phyloP scores from a whole-genome alignment of 345 rosid species.

The Gossypium arboreum region DNA sequence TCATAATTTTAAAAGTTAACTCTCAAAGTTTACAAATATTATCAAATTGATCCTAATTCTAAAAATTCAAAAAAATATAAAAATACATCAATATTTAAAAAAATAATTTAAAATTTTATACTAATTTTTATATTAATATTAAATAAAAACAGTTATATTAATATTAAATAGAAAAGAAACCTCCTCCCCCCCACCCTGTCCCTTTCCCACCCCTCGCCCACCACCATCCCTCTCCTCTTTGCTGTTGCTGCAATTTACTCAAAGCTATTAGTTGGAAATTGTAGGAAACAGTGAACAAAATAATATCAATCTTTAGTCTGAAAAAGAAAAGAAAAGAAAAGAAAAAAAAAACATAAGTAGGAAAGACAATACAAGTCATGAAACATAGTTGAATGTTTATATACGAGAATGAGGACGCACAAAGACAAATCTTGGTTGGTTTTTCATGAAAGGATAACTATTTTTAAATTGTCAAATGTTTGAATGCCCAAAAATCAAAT shows the following conservation, averaged over 20 bases:
- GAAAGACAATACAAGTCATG: not conserved
- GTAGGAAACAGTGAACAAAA: slow-evolving; percentile 37
- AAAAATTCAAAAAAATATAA: too few relatives aligned
- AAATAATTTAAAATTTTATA: too few relatives aligned
- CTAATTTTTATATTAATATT: too few relatives aligned
- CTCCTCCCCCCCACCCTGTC: too few relatives aligned
- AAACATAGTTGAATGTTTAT: not conserved
- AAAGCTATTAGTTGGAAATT: slow-evolving; percentile 69
- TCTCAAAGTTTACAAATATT: too few relatives aligned
- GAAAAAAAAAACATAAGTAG: not conserved
- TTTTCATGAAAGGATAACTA: not conserved
- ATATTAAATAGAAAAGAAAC: too few relatives aligned
- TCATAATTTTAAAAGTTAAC: too few relatives aligned
- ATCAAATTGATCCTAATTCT: too few relatives aligned
- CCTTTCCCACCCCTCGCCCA: too few relatives aligned
- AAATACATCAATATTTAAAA: too few relatives aligned
- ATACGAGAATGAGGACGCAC: not conserved
- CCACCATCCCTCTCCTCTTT: too few relatives aligned
- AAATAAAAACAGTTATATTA: too few relatives aligned
- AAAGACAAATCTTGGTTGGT: not conserved
- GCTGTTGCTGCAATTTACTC: slow-evolving; percentile 13
- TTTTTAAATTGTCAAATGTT: not conserved
- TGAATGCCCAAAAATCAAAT: not conserved
- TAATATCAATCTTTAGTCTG: not conserved
- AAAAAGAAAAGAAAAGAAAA: not conserved